Conservation (phyloP, 169 alveolate genomes). For the Theileria sp. region DNA sequence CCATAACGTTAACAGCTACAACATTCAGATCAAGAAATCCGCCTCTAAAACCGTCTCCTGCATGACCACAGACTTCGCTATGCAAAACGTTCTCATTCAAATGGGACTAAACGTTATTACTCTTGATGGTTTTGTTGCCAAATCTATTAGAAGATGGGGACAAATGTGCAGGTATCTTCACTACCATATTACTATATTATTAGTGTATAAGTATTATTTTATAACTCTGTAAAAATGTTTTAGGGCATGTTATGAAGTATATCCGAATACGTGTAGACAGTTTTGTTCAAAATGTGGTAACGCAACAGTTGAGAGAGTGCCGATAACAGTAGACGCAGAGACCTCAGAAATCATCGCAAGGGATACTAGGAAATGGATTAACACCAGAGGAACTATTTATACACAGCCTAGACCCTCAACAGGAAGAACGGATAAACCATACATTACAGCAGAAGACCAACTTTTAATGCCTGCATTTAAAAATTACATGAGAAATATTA, state of each 20-base stretch:
- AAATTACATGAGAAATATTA: conserved; percentile 42
- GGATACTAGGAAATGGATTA: conserved; percentile 67
- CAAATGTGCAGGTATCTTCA: conserved; percentile 68
- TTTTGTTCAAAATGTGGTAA: conserved; percentile 89
- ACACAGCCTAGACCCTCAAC: conserved; percentile 63
- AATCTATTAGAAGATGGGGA: conserved; percentile 85
- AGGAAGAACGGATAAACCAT: conserved; percentile 56
- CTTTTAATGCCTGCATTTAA: conserved; percentile 64
- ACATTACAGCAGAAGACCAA: conserved; percentile 68
- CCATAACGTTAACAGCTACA: conserved; percentile 67
- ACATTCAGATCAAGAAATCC: conserved; percentile 35
- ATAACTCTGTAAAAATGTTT: background rate
- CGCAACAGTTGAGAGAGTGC: conserved; percentile 77
- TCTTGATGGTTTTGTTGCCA: conserved; percentile 83
- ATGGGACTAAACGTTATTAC: conserved; percentile 85
- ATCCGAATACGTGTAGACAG: conserved; percentile 60
- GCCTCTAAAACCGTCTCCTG: conserved; percentile 70
- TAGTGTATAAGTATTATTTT: background rate
- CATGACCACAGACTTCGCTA: conserved; percentile 88
- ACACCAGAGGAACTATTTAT: conserved; percentile 76
- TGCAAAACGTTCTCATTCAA: conserved; percentile 87
- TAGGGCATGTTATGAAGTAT: conserved; percentile 73
- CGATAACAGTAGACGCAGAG: conserved; percentile 50
- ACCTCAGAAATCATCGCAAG: conserved; percentile 49
- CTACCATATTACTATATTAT: background rate